Base-by-base conservation (phyloP, 83 land plant species). In the Isoetes engelmannii region DNA sequence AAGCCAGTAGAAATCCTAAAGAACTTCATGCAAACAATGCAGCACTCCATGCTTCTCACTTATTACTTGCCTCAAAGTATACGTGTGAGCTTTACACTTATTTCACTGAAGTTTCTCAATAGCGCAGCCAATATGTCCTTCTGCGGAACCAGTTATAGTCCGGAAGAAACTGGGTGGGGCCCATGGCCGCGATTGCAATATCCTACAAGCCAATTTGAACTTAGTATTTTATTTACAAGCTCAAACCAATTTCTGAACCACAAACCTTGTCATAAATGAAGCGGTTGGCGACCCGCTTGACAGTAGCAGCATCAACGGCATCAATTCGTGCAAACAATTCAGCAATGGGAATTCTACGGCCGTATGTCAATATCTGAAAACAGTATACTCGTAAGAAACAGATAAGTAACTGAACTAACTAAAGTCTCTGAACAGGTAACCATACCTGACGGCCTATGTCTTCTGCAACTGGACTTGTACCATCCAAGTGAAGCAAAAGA, bases 401-500 rank as follows among this genome's bases (percentile, higher is more conserved):
- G 54, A 10, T 0, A 60, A 60, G 20, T 21, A 2, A 15, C 10
- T 60, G 63, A 15, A 15, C 9, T 60, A 9, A 3, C 20, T 60
- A 13, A 57, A 64, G 42, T 63, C 5, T 42, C 49, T 45, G 0
- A 18, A 8, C 4, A 45, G 9, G 37, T 4, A 47, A 9, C 50
- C 57, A 61, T 42, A 17, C 96, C 98, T 92, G 96, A 37, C 98
- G 98, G 4, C 98, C 98, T 81, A 92, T 92, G 71, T 92, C 98
- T 76, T 92, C 98, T 70, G 98, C 98, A 70, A 89, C 76, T 41
- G 92, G 79, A 70, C 89, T 85, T n/a, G 98, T 84, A 58, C 95
- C 98, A 78, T 92, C 98, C 44, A 92, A 79, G 72, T 89, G 90
- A 77, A 89, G 87, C 68, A 82, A 59, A 73, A 92, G 61, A 75